Percentiles rank a stretch among this genome's conserved stretches.
phyloP scores from a whole-genome alignment of 192 early-diverging fungal species.

The Entophlyctis helioformis region DNA sequence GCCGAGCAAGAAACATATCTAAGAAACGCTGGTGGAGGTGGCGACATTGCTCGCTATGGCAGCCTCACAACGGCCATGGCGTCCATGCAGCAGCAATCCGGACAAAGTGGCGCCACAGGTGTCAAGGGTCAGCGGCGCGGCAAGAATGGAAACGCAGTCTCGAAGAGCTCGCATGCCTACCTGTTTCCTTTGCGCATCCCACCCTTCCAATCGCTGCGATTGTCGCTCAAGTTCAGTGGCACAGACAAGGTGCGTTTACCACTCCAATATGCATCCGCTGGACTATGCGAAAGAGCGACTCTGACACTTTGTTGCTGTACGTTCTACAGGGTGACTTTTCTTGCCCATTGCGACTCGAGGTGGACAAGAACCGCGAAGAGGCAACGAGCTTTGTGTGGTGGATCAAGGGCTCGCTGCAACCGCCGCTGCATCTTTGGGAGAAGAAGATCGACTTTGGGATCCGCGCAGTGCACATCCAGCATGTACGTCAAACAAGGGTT shows the following conservation, averaged over 20 bases:
- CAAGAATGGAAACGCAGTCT: conserved; percentile 5
- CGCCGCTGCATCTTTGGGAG: conserved; percentile 25
- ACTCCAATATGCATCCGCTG: neutral
- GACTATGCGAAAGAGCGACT: neutral
- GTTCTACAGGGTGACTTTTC: conserved; percentile 17
- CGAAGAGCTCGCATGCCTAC: neutral
- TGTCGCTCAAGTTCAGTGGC: conserved; percentile 22
- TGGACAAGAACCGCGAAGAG: conserved; percentile 30
- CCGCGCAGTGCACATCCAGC: conserved; percentile 25
- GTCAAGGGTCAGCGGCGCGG: no score
- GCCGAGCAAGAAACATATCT: conserved; percentile 11
- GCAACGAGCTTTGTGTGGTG: conserved; percentile 19
- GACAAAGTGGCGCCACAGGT: no score
- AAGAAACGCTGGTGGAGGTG: no score
- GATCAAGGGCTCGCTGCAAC: conserved; percentile 29
- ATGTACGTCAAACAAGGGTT: conserved; percentile 19
- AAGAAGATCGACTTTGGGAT: conserved; percentile 43
- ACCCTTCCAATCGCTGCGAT: conserved; percentile 12
- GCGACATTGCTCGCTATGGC: no score
- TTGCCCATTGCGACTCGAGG: conserved; percentile 17
- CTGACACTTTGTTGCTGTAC: neutral
- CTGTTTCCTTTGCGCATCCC: conserved; percentile 17
- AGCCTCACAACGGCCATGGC: no score
- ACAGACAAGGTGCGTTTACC: conserved; percentile 15
- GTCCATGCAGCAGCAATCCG: no score